These are phyloP conservation scores for Streptanthus diversifolius DNA, from an alignment of 345 rosid species.

Conservation along the genomic window DNA sequence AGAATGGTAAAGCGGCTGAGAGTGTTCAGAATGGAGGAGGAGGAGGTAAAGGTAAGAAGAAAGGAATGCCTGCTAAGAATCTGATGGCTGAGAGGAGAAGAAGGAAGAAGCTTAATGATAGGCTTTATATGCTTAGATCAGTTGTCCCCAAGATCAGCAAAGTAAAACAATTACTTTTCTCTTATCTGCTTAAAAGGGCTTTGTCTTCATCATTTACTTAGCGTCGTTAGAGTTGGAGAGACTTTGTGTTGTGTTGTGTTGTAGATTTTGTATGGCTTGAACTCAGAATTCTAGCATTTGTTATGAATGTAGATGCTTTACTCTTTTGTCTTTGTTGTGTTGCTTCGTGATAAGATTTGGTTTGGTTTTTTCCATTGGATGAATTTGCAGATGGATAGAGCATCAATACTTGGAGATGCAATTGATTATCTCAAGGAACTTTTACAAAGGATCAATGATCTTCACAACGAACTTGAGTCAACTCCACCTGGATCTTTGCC, in stretches of 20 bases:
- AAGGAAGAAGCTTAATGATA: conserved; percentile 96
- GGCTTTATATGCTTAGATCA: conserved; percentile 96
- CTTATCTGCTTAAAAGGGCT: not conserved
- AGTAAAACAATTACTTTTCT: conserved; percentile 43
- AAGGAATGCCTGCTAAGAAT: conserved; percentile 91
- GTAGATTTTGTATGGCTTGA: not conserved
- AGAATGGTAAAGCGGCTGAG: conserved; percentile 41
- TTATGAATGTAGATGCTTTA: not conserved
- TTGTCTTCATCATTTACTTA: not conserved
- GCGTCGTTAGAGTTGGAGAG: not conserved
- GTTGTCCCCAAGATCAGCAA: conserved; percentile 99
- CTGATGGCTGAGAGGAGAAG: conserved; percentile 97
- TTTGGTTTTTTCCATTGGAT: conserved; percentile 7
- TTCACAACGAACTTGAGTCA: conserved; percentile 84
- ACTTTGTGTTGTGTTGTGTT: not conserved
- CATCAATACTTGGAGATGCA: conserved; percentile 95
- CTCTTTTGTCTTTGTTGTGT: not conserved
- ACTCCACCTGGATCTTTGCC: conserved; percentile 57
- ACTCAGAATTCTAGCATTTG: not conserved
- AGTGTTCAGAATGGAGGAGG: conserved; percentile 48
- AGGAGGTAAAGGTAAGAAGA: conserved; percentile 69
- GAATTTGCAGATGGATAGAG: conserved; percentile 84
- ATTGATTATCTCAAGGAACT: conserved; percentile 95
- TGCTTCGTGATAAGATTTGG: not conserved
- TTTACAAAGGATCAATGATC: conserved; percentile 86